Base-by-base conservation (phyloP, 345 rosid genomes). In the Gossypium herbaceum region DNA sequence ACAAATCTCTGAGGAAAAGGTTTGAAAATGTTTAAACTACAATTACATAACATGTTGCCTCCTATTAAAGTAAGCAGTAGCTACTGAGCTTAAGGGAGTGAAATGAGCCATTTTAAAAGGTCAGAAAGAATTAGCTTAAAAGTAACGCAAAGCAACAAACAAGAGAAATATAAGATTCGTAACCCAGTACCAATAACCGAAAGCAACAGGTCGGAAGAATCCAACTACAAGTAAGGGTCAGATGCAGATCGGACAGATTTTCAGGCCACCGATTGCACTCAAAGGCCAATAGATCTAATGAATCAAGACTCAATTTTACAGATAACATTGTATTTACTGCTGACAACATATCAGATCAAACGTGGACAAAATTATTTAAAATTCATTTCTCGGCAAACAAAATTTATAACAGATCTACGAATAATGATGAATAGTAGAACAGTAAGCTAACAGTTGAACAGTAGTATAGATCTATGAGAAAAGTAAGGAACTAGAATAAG, bases 391-490 rank as follows among this genome's bases (percentile, higher is more conserved):
- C 13, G 4, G 51, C 7, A 22, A 50, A 19, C 39, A 17, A 9
- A 11, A 75, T 20, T 22, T 2, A 13, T 22, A 15, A 50, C 29
- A 43, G 66, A 22, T 72, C 75, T 72, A 24, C 45, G 43, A 68
- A 59, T 24, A 48, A 5, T 60, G 41, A 25, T 12, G 16, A 34
- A 20, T 1, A 41, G 0, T 25, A 20, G 4, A 9, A 71, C 62
- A 59, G 64, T 25, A 59, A 24, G 39, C 8, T 24, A 12, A 59
- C 41, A 13, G 3, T 10, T 4, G 34, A 59, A 12, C n/a, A 19
- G 15, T 13, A 19, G 19, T 2, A 48, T 6, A 79, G 77, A 77
- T 79, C 81, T 74, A 56, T 55, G 43, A 20, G 29, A 45, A 27
- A 3, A 60, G 29, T 22, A 45, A 67, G 24, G 27, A 22, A 68